phyloP scores from a whole-genome alignment of 805 yeast genomes.

The Candida anglica region DNA sequence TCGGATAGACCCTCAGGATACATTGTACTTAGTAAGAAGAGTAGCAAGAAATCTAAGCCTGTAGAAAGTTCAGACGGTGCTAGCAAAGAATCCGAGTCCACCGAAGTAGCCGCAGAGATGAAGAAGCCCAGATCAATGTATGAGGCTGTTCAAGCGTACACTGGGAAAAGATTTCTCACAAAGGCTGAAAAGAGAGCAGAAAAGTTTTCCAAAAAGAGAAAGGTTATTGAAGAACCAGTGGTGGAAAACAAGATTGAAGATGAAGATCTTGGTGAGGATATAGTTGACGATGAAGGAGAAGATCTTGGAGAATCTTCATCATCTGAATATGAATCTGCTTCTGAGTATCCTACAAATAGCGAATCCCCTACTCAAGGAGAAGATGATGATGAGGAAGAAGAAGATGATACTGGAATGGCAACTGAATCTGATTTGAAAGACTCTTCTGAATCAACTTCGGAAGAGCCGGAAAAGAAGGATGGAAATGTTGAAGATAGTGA shows the following conservation, averaged over 20 bases:
- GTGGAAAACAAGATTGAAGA: conserved; percentile 7
- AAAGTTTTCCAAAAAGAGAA: conserved; percentile 19
- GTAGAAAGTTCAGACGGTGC: conserved; percentile 5
- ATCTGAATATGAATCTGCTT: conserved; percentile 28
- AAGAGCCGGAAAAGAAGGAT: conserved; percentile 2
- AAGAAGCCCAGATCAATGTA: conserved; percentile 46
- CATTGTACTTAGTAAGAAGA: conserved; percentile 29
- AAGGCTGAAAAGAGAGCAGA: conserved; percentile 39
- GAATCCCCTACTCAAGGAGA: conserved; percentile 4
- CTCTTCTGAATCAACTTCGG: neutral
- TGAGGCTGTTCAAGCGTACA: conserved; percentile 55
- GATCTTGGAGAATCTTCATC: conserved; percentile 10
- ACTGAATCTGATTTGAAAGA: conserved; percentile 3
- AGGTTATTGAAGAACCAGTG: conserved; percentile 7
- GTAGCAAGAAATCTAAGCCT: conserved; percentile 6
- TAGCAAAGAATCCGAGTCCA: conserved; percentile 1
- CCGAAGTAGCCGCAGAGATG: neutral
- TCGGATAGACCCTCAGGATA: conserved; percentile 45
- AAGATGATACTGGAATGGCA: conserved; percentile 7
- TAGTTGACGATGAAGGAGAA: conserved; percentile 12
- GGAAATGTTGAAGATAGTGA: too few species aligned
- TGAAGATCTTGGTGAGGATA: conserved; percentile 16
- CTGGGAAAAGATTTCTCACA: conserved; percentile 50
- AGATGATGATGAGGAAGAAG: conserved; percentile 6
- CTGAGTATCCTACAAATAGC: conserved; percentile 19